Base-by-base conservation (phyloP, 2,329 filamentous ascomycete genomes). In the Penicillium sp. region DNA sequence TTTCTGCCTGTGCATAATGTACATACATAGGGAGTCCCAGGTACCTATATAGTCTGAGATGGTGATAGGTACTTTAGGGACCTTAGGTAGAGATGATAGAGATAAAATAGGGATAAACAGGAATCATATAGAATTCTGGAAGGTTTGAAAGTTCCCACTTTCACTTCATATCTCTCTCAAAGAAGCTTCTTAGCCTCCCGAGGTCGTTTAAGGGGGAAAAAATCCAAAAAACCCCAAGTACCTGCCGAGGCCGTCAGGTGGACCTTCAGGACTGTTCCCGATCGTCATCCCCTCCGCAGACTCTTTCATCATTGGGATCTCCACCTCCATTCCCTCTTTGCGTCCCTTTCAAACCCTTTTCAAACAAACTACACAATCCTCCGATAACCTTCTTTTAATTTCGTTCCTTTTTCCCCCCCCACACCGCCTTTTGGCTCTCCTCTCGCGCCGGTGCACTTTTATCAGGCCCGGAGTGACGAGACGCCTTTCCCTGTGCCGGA, bases 381-480 rank as follows among this genome's bases (percentile, higher is more conserved):
- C 52, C 56, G 45, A 56, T 48, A 58, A 49, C 55, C 56, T 52
- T 60, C 56, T 35, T 47, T 42, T 13, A 24, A n/a, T 22, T 43
- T 43, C n/a, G 20, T 47, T 50, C 32, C 6, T 18, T 14, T 26
- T 37, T 43, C 44, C 50, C 37, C 40, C 46, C 44, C 50, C 37
- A 9, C 40, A 32, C 44, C 20, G 22, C 40, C 40, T n/a, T 38
- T 50, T 37, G 63, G 64, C 69, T 68, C 66, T 68, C 66, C 61
- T 68, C 67, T 57, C 69, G 65, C 52, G 45, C 52, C 52, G 69
- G 70, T 66, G 59, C 69, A 64, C 66, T 45, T 53, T 69, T 67
- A 66, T 66, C 64, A 64, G 67, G 70, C 66, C 70, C 62, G 69
- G 70, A 72, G 69, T 74, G 70, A 72, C 70, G 71, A 72, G 69